Conservation (phyloP, 2,329 filamentous ascomycete genomes). For the Cladobotryum protrusum region DNA sequence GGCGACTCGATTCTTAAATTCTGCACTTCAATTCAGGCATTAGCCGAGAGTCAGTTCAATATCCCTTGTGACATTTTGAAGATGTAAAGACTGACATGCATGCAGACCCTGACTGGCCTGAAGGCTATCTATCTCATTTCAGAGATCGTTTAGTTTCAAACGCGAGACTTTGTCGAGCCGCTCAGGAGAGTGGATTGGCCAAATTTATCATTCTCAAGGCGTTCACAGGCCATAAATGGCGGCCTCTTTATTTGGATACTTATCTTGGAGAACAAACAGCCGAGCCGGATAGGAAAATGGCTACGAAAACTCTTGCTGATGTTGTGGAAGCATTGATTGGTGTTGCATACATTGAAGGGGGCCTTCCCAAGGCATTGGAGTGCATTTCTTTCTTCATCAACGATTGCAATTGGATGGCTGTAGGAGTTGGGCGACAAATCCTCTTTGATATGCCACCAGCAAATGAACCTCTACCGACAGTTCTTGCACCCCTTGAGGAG, state of each 20-base stretch:
- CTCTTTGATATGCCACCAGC: slow-evolving; percentile 39
- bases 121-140: slow-evolving; percentile 63
- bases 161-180: slow-evolving; percentile 59
- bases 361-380: slow-evolving; percentile 52
- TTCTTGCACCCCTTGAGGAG: slow-evolving; percentile 49
- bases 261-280: slow-evolving; percentile 18
- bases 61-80: background rate
- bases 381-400: slow-evolving; percentile 64
- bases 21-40: slow-evolving; percentile 59
- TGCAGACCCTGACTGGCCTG: slow-evolving; percentile 61
- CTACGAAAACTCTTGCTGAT: slow-evolving; percentile 79
- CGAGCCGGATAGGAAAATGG: slow-evolving; percentile 37
- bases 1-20: slow-evolving; percentile 82
- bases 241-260: slow-evolving; percentile 50
- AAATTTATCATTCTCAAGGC: slow-evolving; percentile 62
- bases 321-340: slow-evolving; percentile 82
- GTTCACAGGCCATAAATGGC: slow-evolving; percentile 70
- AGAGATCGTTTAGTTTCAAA: slow-evolving; percentile 73
- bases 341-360: slow-evolving; percentile 64
- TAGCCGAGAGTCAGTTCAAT: slow-evolving; percentile 40
- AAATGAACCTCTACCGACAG: slow-evolving; percentile 30
- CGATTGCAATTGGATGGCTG: slow-evolving; percentile 48
- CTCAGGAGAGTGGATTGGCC: slow-evolving; percentile 59
- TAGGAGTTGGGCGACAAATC: slow-evolving; percentile 32
- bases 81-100: slow-evolving; percentile 11